A percentile compares a stretch with the other conserved stretches of the same genome.
These are phyloP conservation scores for Rubroboletus satanas DNA, from an alignment of 768 basidiomycete species.

Conservation along the genomic window DNA sequence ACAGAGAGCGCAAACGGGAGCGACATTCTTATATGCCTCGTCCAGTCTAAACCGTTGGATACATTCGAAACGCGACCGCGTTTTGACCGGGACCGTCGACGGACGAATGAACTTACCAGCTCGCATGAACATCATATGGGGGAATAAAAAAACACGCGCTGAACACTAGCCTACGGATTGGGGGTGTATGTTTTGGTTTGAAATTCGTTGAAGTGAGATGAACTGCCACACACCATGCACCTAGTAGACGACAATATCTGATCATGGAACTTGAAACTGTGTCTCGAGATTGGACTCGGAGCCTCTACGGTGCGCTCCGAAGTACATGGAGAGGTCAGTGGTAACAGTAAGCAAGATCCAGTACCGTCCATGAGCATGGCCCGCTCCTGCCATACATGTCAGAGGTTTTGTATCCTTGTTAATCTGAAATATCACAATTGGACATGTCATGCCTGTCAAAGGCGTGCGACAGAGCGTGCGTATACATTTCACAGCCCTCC, in stretches of 20 bases:
- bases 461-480: too few relatives aligned
- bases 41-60: not conserved
- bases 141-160: too few relatives aligned
- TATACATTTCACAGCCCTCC: too few relatives aligned
- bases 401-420: too few relatives aligned
- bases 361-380: not conserved
- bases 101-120: not conserved
- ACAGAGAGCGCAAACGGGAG: not conserved
- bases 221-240: too few relatives aligned
- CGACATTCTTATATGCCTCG: not conserved
- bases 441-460: not conserved
- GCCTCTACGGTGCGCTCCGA: not conserved
- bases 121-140: not conserved
- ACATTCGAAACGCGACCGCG: conserved; percentile 13
- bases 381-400: not conserved
- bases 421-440: not conserved
- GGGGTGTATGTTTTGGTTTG: not conserved
- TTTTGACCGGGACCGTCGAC: conserved; percentile 6
- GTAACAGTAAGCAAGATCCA: not conserved
- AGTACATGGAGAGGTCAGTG: not conserved
- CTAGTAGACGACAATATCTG: not conserved
- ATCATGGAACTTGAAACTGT: not conserved
- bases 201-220: not conserved
- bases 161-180: not conserved
- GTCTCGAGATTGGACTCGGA: not conserved